A percentile compares a stretch with the other conserved stretches of the same genome.
phyloP scores from a whole-genome alignment of 768 basidiomycete species.

The Psilocybe sp. region DNA sequence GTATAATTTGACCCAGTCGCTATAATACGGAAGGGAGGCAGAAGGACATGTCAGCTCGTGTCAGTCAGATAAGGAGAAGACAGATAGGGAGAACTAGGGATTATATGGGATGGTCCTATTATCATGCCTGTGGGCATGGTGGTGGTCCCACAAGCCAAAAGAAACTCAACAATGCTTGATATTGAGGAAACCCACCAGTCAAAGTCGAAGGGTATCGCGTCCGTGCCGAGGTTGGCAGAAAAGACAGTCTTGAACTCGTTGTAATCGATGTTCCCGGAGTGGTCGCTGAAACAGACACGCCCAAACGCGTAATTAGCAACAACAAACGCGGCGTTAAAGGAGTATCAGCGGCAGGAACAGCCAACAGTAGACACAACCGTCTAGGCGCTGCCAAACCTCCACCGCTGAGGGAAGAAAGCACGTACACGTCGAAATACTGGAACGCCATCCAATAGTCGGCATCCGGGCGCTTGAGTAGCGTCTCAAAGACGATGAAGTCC shows the following conservation, averaged over 20 bases:
- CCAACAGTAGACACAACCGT: too few relatives aligned
- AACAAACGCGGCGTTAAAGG: too few relatives aligned
- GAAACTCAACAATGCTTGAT: too few relatives aligned
- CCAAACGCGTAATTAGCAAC: neutral
- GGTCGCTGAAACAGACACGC: slow-evolving; percentile 51
- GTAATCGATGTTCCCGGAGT: slow-evolving; percentile 89
- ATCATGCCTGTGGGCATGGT: too few relatives aligned
- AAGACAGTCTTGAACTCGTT: slow-evolving; percentile 95
- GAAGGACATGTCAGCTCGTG: too few relatives aligned
- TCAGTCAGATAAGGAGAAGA: neutral
- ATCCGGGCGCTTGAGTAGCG: slow-evolving; percentile 87
- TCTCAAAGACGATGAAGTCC: slow-evolving; percentile 95
- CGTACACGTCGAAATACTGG: slow-evolving; percentile 93
- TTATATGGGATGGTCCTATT: neutral
- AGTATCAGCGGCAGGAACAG: too few relatives aligned
- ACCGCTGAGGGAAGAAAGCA: slow-evolving; percentile 12
- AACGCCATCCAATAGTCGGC: slow-evolving; percentile 98
- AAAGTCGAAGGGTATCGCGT: slow-evolving; percentile 92
- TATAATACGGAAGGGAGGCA: slow-evolving; percentile 21
- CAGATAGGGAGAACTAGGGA: neutral
- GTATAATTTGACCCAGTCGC: slow-evolving; percentile 96
- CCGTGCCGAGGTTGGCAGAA: slow-evolving; percentile 70
- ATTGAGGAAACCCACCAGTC: slow-evolving; percentile 52
- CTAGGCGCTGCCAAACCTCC: too few relatives aligned
- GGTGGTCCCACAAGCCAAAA: too few relatives aligned